These are phyloP conservation scores for Lasiosphaeriaceae sp. DNA, from an alignment of 495 filamentous ascomycete genomes.

Conservation along the genomic window DNA sequence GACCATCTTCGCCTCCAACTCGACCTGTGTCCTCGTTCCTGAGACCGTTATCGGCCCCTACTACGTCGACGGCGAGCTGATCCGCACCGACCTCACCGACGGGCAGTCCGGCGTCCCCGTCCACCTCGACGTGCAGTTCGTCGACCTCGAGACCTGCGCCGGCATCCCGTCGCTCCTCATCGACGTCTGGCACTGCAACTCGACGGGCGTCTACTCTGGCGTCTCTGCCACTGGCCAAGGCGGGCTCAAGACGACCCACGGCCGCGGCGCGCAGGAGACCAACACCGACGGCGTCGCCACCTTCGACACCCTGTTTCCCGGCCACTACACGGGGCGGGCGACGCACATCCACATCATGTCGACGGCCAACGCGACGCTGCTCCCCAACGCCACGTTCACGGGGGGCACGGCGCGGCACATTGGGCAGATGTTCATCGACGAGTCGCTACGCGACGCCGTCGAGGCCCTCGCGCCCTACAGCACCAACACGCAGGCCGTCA, in stretches of 20 bases:
- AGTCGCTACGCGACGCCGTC: conserved; percentile 49
- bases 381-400: conserved; percentile 48
- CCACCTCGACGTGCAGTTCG: conserved; percentile 46
- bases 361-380: conserved; percentile 45
- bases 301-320: conserved; percentile 52
- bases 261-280: conserved; percentile 49
- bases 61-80: conserved; percentile 50
- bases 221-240: conserved; percentile 32
- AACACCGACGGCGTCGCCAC: conserved; percentile 46
- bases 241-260: conserved; percentile 42
- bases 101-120: conserved; percentile 40
- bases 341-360: conserved; percentile 39
- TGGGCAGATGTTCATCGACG: conserved; percentile 57
- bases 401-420: conserved; percentile 46
- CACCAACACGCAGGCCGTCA: conserved; percentile 48
- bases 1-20: conserved; percentile 49
- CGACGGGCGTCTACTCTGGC: conserved; percentile 57
- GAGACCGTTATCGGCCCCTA: conserved; percentile 50
- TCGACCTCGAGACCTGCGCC: conserved; percentile 55
- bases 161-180: conserved; percentile 50
- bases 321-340: conserved; percentile 45
- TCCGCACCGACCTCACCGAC: conserved; percentile 44
- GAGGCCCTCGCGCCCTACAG: conserved; percentile 52
- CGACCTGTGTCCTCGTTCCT: conserved; percentile 43
- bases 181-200: conserved; percentile 52